Percentiles rank a stretch among this genome's conserved stretches.
These are phyloP conservation scores for Plenodomus lindquistii DNA, from an alignment of 2,329 filamentous ascomycete species.

Conservation along the genomic window DNA sequence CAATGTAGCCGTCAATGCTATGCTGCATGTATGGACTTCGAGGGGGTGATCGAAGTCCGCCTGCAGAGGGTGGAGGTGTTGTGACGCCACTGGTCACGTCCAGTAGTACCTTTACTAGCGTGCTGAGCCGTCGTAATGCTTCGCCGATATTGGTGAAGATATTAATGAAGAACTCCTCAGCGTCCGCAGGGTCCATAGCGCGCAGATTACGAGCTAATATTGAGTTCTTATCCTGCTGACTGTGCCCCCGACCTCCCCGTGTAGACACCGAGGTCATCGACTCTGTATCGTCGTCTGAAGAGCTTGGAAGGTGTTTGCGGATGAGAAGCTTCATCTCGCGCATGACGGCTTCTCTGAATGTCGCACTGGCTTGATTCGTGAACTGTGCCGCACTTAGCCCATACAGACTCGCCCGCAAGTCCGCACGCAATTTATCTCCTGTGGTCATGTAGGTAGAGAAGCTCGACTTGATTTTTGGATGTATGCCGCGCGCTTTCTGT, in stretches of 20 bases:
- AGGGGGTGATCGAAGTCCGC: slow-evolving; percentile 52
- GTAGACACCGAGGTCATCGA: slow-evolving; percentile 88
- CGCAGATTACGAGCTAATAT: slow-evolving; percentile 86
- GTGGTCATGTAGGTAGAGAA: slow-evolving; percentile 80
- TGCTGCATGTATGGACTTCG: slow-evolving; percentile 50
- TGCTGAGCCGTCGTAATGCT: slow-evolving; percentile 79
- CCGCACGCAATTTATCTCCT: slow-evolving; percentile 69
- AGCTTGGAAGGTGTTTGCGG: slow-evolving; percentile 82
- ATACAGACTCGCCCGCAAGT: slow-evolving; percentile 70
- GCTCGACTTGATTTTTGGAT: slow-evolving; percentile 66
- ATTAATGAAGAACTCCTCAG: slow-evolving; percentile 77
- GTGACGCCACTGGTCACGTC: slow-evolving; percentile 83
- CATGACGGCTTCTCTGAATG: slow-evolving; percentile 81
- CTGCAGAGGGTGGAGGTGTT: slow-evolving; percentile 45
- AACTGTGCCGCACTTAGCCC: slow-evolving; percentile 83
- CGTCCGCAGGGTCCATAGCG: slow-evolving; percentile 79
- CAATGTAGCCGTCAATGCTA: slow-evolving; percentile 49
- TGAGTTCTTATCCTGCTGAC: slow-evolving; percentile 86
- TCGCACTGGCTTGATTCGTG: slow-evolving; percentile 77
- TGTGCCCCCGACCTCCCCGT: slow-evolving; percentile 64
- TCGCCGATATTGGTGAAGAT: slow-evolving; percentile 90
- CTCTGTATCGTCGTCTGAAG: slow-evolving; percentile 90
- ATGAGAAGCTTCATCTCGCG: slow-evolving; percentile 87
- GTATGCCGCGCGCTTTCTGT: slow-evolving; percentile 69
- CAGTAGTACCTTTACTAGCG: slow-evolving; percentile 91